These are phyloP conservation scores for Butyriboletus appendiculatus DNA, from an alignment of 1,284 basidiomycete species.

Conservation along the genomic window DNA sequence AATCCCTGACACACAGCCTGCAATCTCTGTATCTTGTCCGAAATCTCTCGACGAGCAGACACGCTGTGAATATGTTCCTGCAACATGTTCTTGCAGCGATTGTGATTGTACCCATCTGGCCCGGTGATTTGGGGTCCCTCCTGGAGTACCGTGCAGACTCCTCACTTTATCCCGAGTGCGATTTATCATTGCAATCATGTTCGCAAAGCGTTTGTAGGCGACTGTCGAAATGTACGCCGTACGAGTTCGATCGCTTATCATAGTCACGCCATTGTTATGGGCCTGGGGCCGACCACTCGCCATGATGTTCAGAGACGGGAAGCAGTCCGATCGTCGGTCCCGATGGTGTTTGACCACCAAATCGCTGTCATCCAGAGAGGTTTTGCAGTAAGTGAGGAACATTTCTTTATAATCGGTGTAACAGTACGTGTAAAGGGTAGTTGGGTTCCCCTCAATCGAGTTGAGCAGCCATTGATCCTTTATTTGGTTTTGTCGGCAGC, in stretches of 20 bases:
- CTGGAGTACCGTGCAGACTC: conserved; percentile 46
- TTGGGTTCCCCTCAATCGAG: conserved; percentile 50
- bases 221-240: conserved; percentile 40
- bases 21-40: conserved; percentile 55
- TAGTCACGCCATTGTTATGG: not conserved
- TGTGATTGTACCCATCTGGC: conserved; percentile 17
- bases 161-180: conserved; percentile 45
- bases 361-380: conserved; percentile 34
- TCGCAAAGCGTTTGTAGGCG: conserved; percentile 66
- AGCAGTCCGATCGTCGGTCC: conserved; percentile 43
- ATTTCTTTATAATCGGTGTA: conserved; percentile 57
- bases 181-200: conserved; percentile 67
- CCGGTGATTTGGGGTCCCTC: conserved; percentile 46
- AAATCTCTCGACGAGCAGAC: conserved; percentile 48
- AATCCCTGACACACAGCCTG: conserved; percentile 53
- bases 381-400: conserved; percentile 52
- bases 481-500: conserved; percentile 46
- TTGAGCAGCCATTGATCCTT: conserved; percentile 52
- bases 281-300: conserved; percentile 57
- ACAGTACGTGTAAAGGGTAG: conserved; percentile 61
- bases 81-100: conserved; percentile 53
- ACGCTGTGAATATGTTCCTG: conserved; percentile 52
- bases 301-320: conserved; percentile 62
- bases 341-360: conserved; percentile 28
- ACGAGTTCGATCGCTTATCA: not conserved